phyloP scores from a whole-genome alignment of 768 basidiomycete genomes.

The Gloeopeniophorella convolvens region DNA sequence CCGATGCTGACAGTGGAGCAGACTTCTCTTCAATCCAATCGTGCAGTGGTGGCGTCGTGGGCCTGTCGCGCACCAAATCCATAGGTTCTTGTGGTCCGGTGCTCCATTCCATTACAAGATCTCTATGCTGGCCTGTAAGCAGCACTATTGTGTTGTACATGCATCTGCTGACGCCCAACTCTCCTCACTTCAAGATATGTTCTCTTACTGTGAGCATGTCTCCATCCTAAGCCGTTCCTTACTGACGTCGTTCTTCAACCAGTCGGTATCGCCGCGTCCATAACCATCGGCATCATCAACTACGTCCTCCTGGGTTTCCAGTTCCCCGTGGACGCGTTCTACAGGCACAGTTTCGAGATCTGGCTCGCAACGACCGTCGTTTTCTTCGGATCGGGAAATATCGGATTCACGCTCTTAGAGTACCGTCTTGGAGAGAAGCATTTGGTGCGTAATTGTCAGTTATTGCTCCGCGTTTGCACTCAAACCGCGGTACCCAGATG shows the following conservation, averaged over 20 bases:
- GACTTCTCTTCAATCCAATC: slow-evolving; percentile 70
- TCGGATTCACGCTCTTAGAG: slow-evolving; percentile 66
- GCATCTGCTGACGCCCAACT: neutral
- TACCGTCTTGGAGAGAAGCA: slow-evolving; percentile 53
- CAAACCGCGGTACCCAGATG: slow-evolving; percentile 14
- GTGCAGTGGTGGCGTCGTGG: slow-evolving; percentile 73
- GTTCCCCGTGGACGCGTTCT: slow-evolving; percentile 68
- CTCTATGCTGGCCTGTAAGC: slow-evolving; percentile 47
- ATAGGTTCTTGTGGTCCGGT: slow-evolving; percentile 64
- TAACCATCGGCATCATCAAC: slow-evolving; percentile 64
- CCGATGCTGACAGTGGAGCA: slow-evolving; percentile 29
- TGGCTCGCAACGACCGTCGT: slow-evolving; percentile 74
- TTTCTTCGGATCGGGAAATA: slow-evolving; percentile 66
- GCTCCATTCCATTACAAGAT: slow-evolving; percentile 47
- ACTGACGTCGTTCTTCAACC: neutral
- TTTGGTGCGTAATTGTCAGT: slow-evolving; percentile 18
- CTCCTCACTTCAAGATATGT: slow-evolving; percentile 34
- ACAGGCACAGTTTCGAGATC: slow-evolving; percentile 75
- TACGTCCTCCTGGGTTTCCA: slow-evolving; percentile 69
- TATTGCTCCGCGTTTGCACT: neutral
- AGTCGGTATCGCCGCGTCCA: slow-evolving; percentile 57
- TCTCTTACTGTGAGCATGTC: slow-evolving; percentile 42
- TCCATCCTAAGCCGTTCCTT: neutral
- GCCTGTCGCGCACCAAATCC: slow-evolving; percentile 75
- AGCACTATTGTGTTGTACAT: neutral